Evolutionary conservation across 139 green algal genomes (phyloP), one percentile per base, ranked within the genome.

Genomic region (Chlamydomonas incerta): DNA sequence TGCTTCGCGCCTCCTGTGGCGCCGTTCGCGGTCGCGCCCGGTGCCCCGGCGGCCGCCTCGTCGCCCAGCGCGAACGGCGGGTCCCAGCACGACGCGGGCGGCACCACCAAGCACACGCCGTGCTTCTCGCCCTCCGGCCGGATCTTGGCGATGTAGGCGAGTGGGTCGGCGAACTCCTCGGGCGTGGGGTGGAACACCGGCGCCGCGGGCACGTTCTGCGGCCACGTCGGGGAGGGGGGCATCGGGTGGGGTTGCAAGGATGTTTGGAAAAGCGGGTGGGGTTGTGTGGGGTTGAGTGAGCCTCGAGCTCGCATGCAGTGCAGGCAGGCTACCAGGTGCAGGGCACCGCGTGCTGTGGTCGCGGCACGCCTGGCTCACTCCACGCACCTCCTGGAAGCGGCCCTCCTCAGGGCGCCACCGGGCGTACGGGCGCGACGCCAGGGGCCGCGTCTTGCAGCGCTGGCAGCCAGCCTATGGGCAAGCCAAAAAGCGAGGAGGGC

Each of bases 71-170:
- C 52, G 77, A 90, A 91, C n/a, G 92, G 91, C 60, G 81, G 92
- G 31, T 89, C 47, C 93, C 92, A 97, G n/a, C 47, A 75, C 47
- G 88, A 90, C 3, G 90, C 66, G 1, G 97, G 97, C 14, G 97
- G 97, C 24, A 98, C 92, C 72, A 99, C 98, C 68, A 91, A 91
- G 17, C 93, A 96, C 62, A 99, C 95, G 28, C 97, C 97, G 57
- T 90, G 96, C 72, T 88, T 86, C 47, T 92, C 87, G 0, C 93
- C 96, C 50, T 95, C 77, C 0, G 80, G 52, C 29, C 86, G 87
- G 20, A 98, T 96, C 24, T 73, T 92, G 0, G 69, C 20, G 33
- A 99, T 97, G 91, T 96, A 99, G 14, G 88, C 87, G 13, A 98
- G 74, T 13, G 96, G 96, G 83, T 98, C 91, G 11, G 73, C 0